Evolutionary conservation across 345 rosid species (phyloP).

Genomic region (Arabidopsis thaliana): TAIR10.1 NC_003076.8:5599501-5600000

Average conservation of each 20-base stretch:
- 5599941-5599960: slow-evolving; percentile 1
- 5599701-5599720: slow-evolving; percentile 99
- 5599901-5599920: slow-evolving; percentile 97
- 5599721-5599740: slow-evolving; percentile 92
- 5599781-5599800: slow-evolving; percentile 14
- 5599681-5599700: slow-evolving; percentile 99
- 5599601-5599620: slow-evolving; percentile 9
- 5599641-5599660: slow-evolving; percentile 12
- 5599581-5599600: not conserved
- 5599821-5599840: slow-evolving; percentile 80
- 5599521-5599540: not conserved
- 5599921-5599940: slow-evolving; percentile 93
- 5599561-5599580: slow-evolving; percentile 20
- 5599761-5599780: not conserved
- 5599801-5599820: not conserved
- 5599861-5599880: slow-evolving; percentile 95
- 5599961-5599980: slow-evolving; percentile 22
- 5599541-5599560: slow-evolving; percentile 11
- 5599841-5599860: slow-evolving; percentile 96
- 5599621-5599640: not conserved
- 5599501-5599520: not conserved
- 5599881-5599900: slow-evolving; percentile 93
- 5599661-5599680: slow-evolving; percentile 68
- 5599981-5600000: slow-evolving; percentile 1
- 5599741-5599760: slow-evolving; percentile 52